phyloP scores from a whole-genome alignment of 306 rosid genomes.

The Sicyos edulis region DNA sequence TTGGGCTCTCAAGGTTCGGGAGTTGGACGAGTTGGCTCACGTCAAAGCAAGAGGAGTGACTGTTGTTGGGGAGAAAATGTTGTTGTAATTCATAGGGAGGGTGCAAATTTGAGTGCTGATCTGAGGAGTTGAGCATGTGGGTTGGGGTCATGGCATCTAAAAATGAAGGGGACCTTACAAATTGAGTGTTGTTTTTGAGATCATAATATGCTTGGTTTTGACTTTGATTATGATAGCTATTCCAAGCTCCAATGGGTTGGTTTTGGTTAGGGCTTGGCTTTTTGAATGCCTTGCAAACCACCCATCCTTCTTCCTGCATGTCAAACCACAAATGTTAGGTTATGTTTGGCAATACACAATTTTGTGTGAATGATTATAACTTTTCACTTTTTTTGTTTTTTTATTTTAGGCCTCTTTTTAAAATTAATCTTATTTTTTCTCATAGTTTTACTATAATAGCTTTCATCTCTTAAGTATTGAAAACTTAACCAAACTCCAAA shows the following conservation, averaged over 20 bases:
- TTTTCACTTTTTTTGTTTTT: no score
- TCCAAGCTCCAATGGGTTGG: slow-evolving; percentile 60
- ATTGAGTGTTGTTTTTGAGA: slow-evolving; percentile 32
- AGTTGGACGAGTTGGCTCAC: slow-evolving; percentile 41
- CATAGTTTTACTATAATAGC: no score
- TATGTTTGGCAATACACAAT: no score
- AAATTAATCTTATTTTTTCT: no score
- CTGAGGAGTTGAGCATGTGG: slow-evolving; percentile 10
- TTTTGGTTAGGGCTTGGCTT: slow-evolving; percentile 74
- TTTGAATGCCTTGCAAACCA: slow-evolving; percentile 73
- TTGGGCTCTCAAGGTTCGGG: slow-evolving; percentile 57
- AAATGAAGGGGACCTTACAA: slow-evolving; percentile 39
- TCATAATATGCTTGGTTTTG: slow-evolving; percentile 26
- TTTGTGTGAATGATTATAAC: neutral
- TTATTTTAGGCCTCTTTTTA: no score
- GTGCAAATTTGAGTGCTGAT: no score
- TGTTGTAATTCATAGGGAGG: slow-evolving; percentile 9
- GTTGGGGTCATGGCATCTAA: slow-evolving; percentile 28
- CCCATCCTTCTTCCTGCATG: slow-evolving; percentile 98
- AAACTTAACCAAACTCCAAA: no score
- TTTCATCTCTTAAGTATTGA: no score
- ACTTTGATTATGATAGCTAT: slow-evolving; percentile 24
- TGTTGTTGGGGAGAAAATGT: slow-evolving; percentile 6
- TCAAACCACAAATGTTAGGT: no score
- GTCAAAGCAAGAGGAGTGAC: slow-evolving; percentile 23